Evolutionary conservation across 2,329 filamentous ascomycete species (phyloP).

Genomic region (Myotisia sp.): DNA sequence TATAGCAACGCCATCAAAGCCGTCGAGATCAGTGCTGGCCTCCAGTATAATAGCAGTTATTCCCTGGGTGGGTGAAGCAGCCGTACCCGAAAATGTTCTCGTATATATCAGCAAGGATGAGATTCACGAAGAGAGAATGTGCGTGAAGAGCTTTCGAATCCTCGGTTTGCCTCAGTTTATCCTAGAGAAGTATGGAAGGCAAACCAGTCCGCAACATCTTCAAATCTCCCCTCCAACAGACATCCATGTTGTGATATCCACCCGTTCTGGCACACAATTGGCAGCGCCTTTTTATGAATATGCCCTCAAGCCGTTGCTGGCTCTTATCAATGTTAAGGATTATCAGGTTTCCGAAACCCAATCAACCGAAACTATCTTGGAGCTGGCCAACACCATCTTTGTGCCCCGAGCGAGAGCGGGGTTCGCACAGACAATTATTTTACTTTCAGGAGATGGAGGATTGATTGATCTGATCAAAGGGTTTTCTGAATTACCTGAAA

Average conservation of each 20-base stretch:
- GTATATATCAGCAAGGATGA: no score
- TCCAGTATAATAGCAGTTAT: no score
- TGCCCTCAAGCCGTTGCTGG: slow-evolving; percentile 44
- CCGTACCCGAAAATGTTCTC: no score
- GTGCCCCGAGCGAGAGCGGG: slow-evolving; percentile 37
- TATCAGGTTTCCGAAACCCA: slow-evolving; percentile 50
- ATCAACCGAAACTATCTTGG: slow-evolving; percentile 47
- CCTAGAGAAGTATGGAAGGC: no score
- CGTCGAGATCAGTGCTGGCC: no score
- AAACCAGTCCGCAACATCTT: neutral
- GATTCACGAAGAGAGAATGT: no score
- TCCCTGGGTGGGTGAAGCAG: no score
- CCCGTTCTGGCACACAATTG: slow-evolving; percentile 47
- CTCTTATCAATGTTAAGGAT: slow-evolving; percentile 29
- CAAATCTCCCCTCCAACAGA: slow-evolving; percentile 1
- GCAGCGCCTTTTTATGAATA: slow-evolving; percentile 43
- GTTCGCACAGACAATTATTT: slow-evolving; percentile 47
- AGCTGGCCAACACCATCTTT: slow-evolving; percentile 43
- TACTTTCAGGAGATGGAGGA: slow-evolving; percentile 81
- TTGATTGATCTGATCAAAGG: slow-evolving; percentile 69
- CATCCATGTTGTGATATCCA: slow-evolving; percentile 53
- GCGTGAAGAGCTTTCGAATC: no score
- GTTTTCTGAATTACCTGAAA: slow-evolving; percentile 25
- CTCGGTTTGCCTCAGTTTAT: no score
- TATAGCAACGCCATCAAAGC: no score